A percentile compares a stretch with the other conserved stretches of the same genome.
phyloP scores from a whole-genome alignment of 2,329 filamentous ascomycete genomes.

The Escovopsis weberi region DNA sequence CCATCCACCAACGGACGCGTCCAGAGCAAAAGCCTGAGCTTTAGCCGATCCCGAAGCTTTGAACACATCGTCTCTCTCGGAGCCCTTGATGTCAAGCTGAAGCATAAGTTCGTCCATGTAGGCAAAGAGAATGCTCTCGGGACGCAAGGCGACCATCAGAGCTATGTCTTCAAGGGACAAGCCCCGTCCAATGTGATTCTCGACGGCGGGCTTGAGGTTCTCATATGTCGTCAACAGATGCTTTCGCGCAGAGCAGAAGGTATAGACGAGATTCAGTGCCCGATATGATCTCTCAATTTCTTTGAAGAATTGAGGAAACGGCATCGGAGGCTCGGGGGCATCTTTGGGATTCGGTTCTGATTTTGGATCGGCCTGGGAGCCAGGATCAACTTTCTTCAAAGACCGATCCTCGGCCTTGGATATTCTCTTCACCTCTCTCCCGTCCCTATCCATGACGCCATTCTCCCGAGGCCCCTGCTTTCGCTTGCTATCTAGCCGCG shows the following conservation, averaged over 20 bases:
- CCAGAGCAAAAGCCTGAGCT: constrained; percentile 34
- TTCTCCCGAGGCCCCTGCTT: background rate
- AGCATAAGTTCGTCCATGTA: constrained; percentile 79
- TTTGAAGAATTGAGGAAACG: constrained; percentile 65
- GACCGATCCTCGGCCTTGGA: background rate
- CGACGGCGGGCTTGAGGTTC: constrained; percentile 71
- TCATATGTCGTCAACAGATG: constrained; percentile 86
- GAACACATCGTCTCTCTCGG: constrained; percentile 49
- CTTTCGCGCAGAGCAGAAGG: constrained; percentile 86
- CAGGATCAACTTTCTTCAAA: background rate
- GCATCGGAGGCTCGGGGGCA: constrained; percentile 19
- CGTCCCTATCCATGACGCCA: background rate
- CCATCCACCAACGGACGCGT: constrained; percentile 41
- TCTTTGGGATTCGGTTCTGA: constrained; percentile 10
- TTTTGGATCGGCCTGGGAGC: constrained; percentile 1
- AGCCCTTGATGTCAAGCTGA: constrained; percentile 62
- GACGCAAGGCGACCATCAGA: constrained; percentile 62
- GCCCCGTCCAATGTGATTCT: constrained; percentile 60
- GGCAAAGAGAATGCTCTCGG: constrained; percentile 63
- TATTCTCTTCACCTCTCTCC: background rate
- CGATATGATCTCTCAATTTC: constrained; percentile 61
- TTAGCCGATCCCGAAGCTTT: constrained; percentile 32
- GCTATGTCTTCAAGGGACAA: constrained; percentile 68
- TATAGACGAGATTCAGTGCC: constrained; percentile 84
- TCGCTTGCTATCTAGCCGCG: background rate